Conservation (phyloP, 371 early-diverging fungal species). For the Lichtheimia ornata region DNA sequence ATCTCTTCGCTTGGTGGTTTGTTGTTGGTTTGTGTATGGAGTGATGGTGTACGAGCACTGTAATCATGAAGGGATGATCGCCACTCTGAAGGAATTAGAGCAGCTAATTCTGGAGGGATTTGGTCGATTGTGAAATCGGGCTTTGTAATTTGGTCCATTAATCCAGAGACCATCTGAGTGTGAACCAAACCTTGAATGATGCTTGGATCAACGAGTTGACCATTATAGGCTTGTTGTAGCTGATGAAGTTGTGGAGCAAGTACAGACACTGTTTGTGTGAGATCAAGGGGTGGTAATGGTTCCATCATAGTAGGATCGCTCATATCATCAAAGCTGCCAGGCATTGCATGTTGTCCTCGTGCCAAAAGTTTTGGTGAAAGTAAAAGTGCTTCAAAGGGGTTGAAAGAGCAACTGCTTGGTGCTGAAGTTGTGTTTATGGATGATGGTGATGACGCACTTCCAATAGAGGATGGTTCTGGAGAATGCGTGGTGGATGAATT, state of each 20-base stretch:
- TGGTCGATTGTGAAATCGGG: constrained; percentile 18
- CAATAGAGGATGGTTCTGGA: constrained; percentile 13
- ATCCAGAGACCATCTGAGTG: constrained; percentile 23
- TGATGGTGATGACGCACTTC: constrained; percentile 3
- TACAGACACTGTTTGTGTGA: constrained; percentile 14
- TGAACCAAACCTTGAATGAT: constrained; percentile 31
- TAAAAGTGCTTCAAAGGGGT: neutral
- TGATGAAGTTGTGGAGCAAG: constrained; percentile 35
- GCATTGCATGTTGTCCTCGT: constrained; percentile 10
- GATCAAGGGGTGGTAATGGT: constrained; percentile 14
- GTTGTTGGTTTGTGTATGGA: neutral
- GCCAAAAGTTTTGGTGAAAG: constrained; percentile 2
- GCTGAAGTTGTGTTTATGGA: neutral
- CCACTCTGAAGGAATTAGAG: constrained; percentile 22
- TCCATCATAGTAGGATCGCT: neutral
- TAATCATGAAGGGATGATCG: constrained; percentile 14
- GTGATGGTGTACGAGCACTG: neutral
- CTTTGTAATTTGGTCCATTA: constrained; percentile 22
- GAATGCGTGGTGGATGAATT: neutral
- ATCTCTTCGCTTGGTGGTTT: neutral
- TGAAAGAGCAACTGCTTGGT: neutral
- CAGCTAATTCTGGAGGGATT: constrained; percentile 16
- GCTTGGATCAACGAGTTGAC: constrained; percentile 22
- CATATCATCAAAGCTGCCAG: constrained; percentile 16
- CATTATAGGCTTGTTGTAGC: constrained; percentile 17